Conservation (phyloP, 371 early-diverging fungal species). For the Rhizopus microsporus region DNA sequence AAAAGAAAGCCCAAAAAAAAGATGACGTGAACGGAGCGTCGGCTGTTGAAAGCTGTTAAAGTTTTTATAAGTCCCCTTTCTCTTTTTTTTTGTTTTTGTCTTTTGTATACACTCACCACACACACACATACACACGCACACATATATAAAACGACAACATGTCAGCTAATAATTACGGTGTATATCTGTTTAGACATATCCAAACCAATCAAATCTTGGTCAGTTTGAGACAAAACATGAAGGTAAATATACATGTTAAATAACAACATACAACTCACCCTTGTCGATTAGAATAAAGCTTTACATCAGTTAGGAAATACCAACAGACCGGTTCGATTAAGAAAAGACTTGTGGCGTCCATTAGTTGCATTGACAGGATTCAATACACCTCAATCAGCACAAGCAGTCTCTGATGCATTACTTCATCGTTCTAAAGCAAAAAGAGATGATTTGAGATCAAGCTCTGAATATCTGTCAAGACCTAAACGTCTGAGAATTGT, state of each 20-base stretch:
- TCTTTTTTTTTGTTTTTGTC: conserved; percentile 13
- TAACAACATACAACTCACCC: neutral
- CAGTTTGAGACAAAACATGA: conserved; percentile 41
- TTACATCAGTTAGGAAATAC: conserved; percentile 35
- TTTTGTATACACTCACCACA: neutral
- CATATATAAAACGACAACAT: neutral
- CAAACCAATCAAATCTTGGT: conserved; percentile 66
- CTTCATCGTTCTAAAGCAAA: conserved; percentile 47
- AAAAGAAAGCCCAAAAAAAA: neutral
- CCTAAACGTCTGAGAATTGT: conserved; percentile 50
- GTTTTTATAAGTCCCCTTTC: conserved; percentile 5
- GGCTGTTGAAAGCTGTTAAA: neutral
- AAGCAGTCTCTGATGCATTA: conserved; percentile 61
- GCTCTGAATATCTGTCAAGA: conserved; percentile 39
- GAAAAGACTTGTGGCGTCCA: conserved; percentile 66
- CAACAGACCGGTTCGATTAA: conserved; percentile 47
- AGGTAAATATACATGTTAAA: conserved; percentile 24
- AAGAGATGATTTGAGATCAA: conserved; percentile 38
- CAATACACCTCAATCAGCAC: conserved; percentile 47
- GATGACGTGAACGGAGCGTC: conserved; percentile 3
- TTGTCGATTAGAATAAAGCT: conserved; percentile 41
- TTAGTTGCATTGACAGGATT: conserved; percentile 60
- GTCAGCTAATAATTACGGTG: conserved; percentile 21
- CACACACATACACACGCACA: neutral
- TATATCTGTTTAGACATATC: conserved; percentile 62